Base-by-base conservation (phyloP, 352 stramenopile genomes). In the Blastocystis sp. region DNA sequence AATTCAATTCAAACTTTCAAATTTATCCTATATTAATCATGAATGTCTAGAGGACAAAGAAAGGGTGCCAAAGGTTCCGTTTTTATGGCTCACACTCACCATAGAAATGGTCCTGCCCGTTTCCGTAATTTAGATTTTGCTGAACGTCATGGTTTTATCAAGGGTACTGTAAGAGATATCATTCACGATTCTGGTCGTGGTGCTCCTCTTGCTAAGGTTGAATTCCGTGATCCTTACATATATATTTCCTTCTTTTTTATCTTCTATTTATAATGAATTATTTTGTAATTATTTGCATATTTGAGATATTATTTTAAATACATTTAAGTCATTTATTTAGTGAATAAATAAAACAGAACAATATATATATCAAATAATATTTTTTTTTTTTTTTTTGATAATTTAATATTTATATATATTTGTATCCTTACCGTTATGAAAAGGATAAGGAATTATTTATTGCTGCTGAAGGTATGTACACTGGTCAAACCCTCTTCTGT, bases 141-240 rank as follows among this genome's bases (percentile, higher is more conserved):
- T 10, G 80, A 89, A 72, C 77, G 79, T 70, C 70, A 88, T 47
- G 88, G 91, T 47, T 98, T 96, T 82, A 21, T 95, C 77, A 93
- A 94, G 75, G 91, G 91, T 57, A 84, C 96, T 31, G 75, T 98
- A 56, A 94, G 94, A 77, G 87, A 96, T 70, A 95, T 98, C 75
- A 76, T 96, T 67, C 89, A 98, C 71, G 89, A 98, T 76, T 84
- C 88, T 16, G 89, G 88, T 71, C 80, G 91, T 80, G 91, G 89
- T 68, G 91, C 91, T 24, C 91, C 91, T 18, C 73, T 98, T 16
- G 87, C 86, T 64, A 80, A 81, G 66, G 84, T 98, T 10, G 89
- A 75, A 57, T 89, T 86, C 79, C 78, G 80, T 73, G 79, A 87
- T 72, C 77, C 78, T 55, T 87, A 87, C n/a, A n/a, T n/a, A n/a